These are phyloP conservation scores for Diaporthe helianthi DNA, from an alignment of 2,329 filamentous ascomycete species.

Conservation along the genomic window DNA sequence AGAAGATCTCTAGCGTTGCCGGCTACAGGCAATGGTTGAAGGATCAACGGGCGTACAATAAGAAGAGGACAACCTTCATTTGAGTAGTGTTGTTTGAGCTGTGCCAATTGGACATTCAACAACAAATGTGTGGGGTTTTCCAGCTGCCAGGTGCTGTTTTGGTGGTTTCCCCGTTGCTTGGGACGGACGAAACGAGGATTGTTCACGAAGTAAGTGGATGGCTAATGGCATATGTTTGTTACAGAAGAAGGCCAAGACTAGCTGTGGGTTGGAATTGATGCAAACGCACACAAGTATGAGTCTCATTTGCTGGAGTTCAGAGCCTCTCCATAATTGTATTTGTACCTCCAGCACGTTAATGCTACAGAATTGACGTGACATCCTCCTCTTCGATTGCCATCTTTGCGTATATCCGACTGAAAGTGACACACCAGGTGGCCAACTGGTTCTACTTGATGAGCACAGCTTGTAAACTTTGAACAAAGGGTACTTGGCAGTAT, in stretches of 20 bases:
- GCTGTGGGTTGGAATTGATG: background rate
- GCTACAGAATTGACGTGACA: conserved; percentile 22
- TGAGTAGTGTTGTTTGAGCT: conserved; percentile 43
- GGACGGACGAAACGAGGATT: background rate
- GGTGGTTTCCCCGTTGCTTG: background rate
- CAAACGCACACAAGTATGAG: conserved; percentile 31
- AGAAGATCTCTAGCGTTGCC: conserved; percentile 93
- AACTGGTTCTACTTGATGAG: background rate
- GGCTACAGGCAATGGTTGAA: conserved; percentile 96
- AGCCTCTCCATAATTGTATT: conserved; percentile 39
- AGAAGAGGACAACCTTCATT: conserved; percentile 76
- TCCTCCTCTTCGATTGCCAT: conserved; percentile 15
- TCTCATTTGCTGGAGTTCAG: conserved; percentile 39
- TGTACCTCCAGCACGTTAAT: conserved; percentile 25
- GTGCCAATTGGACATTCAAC: background rate
- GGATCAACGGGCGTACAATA: conserved; percentile 96
- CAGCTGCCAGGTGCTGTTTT: background rate
- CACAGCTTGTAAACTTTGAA: background rate
- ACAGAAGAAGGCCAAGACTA: no score
- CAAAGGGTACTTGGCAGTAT: background rate
- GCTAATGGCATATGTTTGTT: background rate
- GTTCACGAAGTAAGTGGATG: background rate
- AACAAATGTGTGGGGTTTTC: background rate
- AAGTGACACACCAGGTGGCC: background rate
- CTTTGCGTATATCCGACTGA: background rate